phyloP scores from a whole-genome alignment of 257 asterid genomes.

The Solanum dulcamara region DNA sequence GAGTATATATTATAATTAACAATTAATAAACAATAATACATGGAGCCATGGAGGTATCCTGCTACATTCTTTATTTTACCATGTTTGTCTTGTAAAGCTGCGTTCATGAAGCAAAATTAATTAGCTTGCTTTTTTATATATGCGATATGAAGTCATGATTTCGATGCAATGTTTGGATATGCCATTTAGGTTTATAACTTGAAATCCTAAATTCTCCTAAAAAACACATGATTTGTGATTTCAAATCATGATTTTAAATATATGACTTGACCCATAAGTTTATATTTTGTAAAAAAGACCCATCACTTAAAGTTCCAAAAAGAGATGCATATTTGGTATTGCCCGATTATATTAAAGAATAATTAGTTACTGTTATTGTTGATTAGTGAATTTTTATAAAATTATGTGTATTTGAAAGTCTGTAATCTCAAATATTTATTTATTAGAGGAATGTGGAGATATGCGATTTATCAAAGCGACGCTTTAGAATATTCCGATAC shows the following conservation, averaged over 20 bases:
- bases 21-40: not conserved
- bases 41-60: not conserved
- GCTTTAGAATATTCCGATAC: too few species aligned
- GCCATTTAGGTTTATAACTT: not conserved
- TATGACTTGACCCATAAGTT: not conserved
- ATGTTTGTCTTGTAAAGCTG: not conserved
- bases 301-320: too few species aligned
- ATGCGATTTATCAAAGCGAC: not conserved
- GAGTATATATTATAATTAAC: not conserved
- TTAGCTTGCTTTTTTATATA: too few species aligned
- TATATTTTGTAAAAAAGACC: too few species aligned
- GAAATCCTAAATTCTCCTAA: not conserved
- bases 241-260: not conserved
- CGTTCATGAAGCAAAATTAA: too few species aligned
- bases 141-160: too few species aligned
- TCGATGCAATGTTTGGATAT: not conserved
- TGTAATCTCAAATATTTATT: too few species aligned
- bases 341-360: not conserved
- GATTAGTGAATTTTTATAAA: too few species aligned
- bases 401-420: too few species aligned
- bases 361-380: too few species aligned
- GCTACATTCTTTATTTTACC: not conserved
- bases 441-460: not conserved
- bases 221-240: not conserved
- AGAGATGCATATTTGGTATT: too few species aligned